Conservation (phyloP, 257 asterid genomes). For the Solanum rostratum region DNA sequence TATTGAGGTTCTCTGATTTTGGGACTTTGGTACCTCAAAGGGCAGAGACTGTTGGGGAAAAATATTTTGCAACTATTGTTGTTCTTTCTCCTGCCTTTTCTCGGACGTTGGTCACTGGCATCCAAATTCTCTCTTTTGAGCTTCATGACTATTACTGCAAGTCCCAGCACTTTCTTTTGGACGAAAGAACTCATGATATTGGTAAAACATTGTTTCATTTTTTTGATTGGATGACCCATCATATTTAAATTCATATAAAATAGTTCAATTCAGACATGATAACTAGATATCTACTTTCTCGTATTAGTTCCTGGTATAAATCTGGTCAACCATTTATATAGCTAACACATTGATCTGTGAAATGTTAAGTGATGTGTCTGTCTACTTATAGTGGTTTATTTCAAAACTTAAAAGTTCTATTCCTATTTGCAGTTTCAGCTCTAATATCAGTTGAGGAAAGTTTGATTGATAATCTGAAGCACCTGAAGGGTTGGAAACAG, state of each 20-base stretch:
- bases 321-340: not conserved
- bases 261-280: not conserved
- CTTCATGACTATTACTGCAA: not conserved
- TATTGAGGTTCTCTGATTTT: not conserved
- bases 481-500: constrained; percentile 22
- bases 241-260: not conserved
- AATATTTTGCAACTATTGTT: not conserved
- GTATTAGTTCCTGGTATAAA: not conserved
- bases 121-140: not conserved
- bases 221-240: not conserved
- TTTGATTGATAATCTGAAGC: constrained; percentile 16
- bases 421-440: constrained; percentile 19
- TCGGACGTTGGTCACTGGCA: not conserved
- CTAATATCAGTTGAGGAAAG: constrained; percentile 15
- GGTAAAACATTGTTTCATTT: not conserved
- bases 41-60: not conserved
- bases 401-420: not conserved
- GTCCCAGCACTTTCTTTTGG: not conserved
- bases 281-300: not conserved
- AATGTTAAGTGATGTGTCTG: not conserved
- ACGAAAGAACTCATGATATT: not conserved
- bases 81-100: not conserved
- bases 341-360: not conserved
- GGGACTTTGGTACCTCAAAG: not conserved
- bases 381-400: not conserved